Evolutionary conservation across 139 green algal species (phyloP).

Genomic region (Chlamydomonas sphaeroides): DNA sequence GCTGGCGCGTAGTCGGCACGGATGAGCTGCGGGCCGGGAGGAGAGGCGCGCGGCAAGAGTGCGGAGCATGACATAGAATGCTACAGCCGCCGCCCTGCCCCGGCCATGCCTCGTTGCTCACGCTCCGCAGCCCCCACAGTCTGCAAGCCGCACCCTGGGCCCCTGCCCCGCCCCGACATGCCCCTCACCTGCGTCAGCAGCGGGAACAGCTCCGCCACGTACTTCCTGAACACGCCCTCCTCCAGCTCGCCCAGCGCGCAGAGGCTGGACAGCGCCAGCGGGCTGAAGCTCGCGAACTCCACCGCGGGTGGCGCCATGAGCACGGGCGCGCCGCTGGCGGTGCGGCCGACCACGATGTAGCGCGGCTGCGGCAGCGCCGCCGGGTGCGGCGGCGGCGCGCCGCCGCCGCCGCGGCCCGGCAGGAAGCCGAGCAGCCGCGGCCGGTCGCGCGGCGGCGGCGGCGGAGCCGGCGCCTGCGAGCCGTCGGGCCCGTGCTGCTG

Average conservation of each 20-base stretch:
- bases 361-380: constrained; percentile 8
- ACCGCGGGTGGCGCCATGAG: constrained; percentile 59
- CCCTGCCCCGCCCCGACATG: no score
- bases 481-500: not conserved
- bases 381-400: not conserved
- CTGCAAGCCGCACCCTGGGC: no score
- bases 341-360: constrained; percentile 50
- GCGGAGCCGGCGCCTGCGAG: no score
- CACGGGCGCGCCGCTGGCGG: constrained; percentile 45
- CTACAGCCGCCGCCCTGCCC: no score
- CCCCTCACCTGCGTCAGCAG: constrained; percentile 83
- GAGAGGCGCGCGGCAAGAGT: no score
- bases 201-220: constrained; percentile 90
- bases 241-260: constrained; percentile 71
- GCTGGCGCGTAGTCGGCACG: constrained; percentile 79
- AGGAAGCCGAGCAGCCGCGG: constrained; percentile 19
- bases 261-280: constrained; percentile 78
- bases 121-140: no score
- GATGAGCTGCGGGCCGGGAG: no score
- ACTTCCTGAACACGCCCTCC: constrained; percentile 70
- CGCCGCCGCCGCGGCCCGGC: not conserved
- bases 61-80: no score
- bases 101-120: no score
- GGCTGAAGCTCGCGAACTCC: constrained; percentile 75
- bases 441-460: not conserved